Base-by-base conservation (phyloP, 371 early-diverging fungal species). In the Paraphysoderma sedebokerense region DNA sequence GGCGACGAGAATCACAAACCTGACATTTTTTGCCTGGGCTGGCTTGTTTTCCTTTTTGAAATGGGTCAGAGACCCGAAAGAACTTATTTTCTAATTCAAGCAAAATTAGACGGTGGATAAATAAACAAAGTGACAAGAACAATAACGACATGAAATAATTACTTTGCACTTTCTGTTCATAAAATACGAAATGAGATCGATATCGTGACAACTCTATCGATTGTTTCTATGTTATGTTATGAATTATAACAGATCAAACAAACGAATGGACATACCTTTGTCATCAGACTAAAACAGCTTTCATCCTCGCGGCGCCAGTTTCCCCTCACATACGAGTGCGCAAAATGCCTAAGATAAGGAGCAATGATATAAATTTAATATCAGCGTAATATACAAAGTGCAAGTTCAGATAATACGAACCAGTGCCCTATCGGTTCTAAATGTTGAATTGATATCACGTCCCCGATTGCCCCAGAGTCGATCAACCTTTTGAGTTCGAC, bases 371-470 rank as follows among this genome's bases (percentile, higher is more conserved):
- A n/a, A n/a, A n/a, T n/a, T n/a, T n/a, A n/a, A n/a, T n/a, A n/a
- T n/a, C n/a, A n/a, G n/a, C n/a, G n/a, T n/a, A n/a, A n/a, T n/a
- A n/a, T n/a, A n/a, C 59, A 63, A 74, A 62, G 42, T 76, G 63
- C n/a, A n/a, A n/a, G n/a, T n/a, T n/a, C n/a, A n/a, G n/a, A n/a
- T n/a, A n/a, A n/a, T n/a, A n/a, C n/a, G n/a, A n/a, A n/a, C 49
- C 57, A 70, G 53, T 59, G 62, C 1, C 76, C 76, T 4, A 73
- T 68, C 0, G 70, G 67, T 46, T 74, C 74, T 26, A 68, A 38
- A 44, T 76, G 77, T 44, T 63, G 62, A 22, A 76, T 61, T 46
- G 65, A 63, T 41, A 68, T 51, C 24, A 74, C 53, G n/a, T 71
- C 61, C 22, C 75, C 75, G 11, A 72, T 46, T 8, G 49, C 58